Conservation (phyloP, 1,284 basidiomycete genomes). For the Malassezia arunalokei region DNA sequence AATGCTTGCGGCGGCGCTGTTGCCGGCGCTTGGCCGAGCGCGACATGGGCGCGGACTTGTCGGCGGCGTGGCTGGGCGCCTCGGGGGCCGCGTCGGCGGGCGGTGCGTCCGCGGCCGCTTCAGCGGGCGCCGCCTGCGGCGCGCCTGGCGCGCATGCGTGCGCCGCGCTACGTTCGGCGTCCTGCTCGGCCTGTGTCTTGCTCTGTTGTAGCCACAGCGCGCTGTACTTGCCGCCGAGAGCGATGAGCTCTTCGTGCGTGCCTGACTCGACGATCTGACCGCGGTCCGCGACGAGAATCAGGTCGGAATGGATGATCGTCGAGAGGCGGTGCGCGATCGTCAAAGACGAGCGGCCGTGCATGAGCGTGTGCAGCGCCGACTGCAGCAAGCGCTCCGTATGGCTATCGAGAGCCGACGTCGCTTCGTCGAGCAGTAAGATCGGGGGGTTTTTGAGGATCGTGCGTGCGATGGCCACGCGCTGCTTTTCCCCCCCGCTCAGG, state of each 20-base stretch:
- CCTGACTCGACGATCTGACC: conserved; percentile 34
- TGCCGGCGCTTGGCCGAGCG: background rate
- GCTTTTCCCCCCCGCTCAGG: conserved; percentile 58
- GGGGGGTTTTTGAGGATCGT: conserved; percentile 76
- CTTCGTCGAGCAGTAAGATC: conserved; percentile 69
- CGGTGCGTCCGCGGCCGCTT: background rate
- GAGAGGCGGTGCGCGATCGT: conserved; percentile 44
- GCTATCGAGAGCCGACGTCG: conserved; percentile 52
- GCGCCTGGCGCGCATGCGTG: background rate
- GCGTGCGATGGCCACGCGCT: conserved; percentile 71
- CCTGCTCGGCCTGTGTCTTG: conserved; percentile 41
- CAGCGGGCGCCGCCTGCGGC: background rate
- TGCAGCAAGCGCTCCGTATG: conserved; percentile 41
- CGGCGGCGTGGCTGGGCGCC: background rate
- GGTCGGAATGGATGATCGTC: conserved; percentile 44
- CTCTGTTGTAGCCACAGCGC: conserved; percentile 43
- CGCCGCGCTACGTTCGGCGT: conserved; percentile 13
- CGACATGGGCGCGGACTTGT: background rate
- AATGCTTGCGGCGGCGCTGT: background rate
- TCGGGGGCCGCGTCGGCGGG: background rate
- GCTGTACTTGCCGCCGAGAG: conserved; percentile 26
- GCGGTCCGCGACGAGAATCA: conserved; percentile 35
- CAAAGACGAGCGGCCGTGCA: conserved; percentile 41
- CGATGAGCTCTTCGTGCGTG: conserved; percentile 38
- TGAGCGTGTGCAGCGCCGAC: conserved; percentile 33